Evolutionary conservation across 192 early-diverging fungal genomes (phyloP), one percentile per base, ranked within the genome.

Genomic region (Coemansia pectinata): DNA sequence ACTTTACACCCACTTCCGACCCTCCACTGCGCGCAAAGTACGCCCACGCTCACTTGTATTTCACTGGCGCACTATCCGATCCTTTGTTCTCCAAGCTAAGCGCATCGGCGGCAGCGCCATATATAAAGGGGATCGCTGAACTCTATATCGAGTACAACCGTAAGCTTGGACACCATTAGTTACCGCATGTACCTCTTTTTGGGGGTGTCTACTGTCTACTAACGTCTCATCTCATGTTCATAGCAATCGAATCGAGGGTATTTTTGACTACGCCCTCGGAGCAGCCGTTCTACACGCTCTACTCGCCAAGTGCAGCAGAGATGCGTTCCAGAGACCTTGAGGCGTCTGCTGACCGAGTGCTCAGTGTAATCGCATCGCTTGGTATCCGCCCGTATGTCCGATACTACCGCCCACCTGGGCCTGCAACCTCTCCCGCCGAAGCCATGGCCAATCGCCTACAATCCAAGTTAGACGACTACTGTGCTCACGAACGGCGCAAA

Each of bases 391-490:
- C 82, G 19, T 79, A 77, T 40, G 58, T 84, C 40, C 70, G 82
- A 17, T 84, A 76, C 55, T 84, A 84, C 41, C 64, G 74, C 19
- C 78, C 82, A 11, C 34, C 31, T n/a, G 39, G 21, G 17, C 1
- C 53, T 4, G 23, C 21, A 14, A 14, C 14, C 2, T 15, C 33
- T 42, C 11, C 25, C 0, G 77, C 82, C 21, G 65, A 76, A 44
- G 67, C 67, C 0, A 77, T 86, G 72, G 82, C 81, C 10, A 63
- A 63, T 3, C 69, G 92, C 78, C 73, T 99, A 9, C 86, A 84
- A 19, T 27, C 44, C 6, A 84, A 84, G 39, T 62, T 95, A 0
- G 93, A 95, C 15, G 86, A 92, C 1, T 88, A 94, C 61, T 90
- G 88, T 17, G 69, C 84, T 73, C 36, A 88, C 85, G 17, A 83